phyloP scores from a whole-genome alignment of 176 grass and related monocot genomes.

The Carex parvula region DNA sequence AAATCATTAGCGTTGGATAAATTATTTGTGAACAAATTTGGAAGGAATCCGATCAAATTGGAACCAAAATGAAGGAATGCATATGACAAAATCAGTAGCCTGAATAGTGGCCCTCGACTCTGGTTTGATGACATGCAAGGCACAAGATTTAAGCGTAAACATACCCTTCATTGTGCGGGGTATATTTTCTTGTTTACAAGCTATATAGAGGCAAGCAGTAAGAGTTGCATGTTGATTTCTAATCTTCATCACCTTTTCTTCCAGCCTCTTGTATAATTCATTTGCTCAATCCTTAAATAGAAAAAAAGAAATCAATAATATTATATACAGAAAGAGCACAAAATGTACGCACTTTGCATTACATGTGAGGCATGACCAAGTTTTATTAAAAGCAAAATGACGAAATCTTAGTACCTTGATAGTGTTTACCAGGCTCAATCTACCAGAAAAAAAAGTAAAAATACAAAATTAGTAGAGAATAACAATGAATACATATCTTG shows the following conservation, averaged over 20 bases:
- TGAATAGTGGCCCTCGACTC: too few relatives aligned
- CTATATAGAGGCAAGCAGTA: conserved; percentile 74
- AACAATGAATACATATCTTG: neutral
- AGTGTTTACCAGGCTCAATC: conserved; percentile 61
- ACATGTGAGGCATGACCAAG: neutral
- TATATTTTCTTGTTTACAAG: conserved; percentile 65
- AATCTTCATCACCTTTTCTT: conserved; percentile 59
- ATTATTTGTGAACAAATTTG: too few relatives aligned
- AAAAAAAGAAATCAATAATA: neutral
- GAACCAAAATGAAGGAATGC: too few relatives aligned
- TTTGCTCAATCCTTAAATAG: conserved; percentile 58
- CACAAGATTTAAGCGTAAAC: neutral
- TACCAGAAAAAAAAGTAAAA: conserved; percentile 19
- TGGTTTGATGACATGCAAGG: too few relatives aligned
- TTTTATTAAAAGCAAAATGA: neutral
- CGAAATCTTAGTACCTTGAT: conserved; percentile 44
- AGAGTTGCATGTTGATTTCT: conserved; percentile 75
- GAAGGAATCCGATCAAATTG: too few relatives aligned
- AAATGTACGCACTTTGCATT: neutral
- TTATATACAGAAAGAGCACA: neutral
- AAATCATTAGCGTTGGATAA: too few relatives aligned
- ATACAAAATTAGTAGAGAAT: neutral
- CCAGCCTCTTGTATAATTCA: conserved; percentile 69
- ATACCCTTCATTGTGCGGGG: conserved; percentile 76
- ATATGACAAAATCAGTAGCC: too few relatives aligned